Conservation (phyloP, 148 eudicot species). For the Pharnaceum exiguum region DNA sequence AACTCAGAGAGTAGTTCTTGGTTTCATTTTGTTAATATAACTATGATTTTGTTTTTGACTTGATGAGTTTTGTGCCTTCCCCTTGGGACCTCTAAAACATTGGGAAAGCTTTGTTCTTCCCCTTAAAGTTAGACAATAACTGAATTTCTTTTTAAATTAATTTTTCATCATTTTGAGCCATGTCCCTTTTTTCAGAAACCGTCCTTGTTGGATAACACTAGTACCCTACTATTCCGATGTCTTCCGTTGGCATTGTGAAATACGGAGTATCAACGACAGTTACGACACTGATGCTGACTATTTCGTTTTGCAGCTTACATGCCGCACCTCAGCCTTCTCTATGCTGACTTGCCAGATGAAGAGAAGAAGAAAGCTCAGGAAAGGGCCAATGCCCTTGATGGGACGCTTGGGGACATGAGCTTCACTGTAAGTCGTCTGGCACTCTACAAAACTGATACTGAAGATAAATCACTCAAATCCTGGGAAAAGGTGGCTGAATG, state of each 20-base stretch:
- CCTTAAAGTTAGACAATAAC: too few relatives aligned
- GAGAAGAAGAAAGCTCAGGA: slow-evolving; percentile 80
- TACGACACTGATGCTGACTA: background rate
- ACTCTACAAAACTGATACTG: slow-evolving; percentile 71
- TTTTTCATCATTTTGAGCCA: too few relatives aligned
- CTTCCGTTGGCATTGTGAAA: background rate
- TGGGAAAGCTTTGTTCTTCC: too few relatives aligned
- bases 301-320: slow-evolving; percentile 65
- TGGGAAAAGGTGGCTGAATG: slow-evolving; percentile 76
- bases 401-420: slow-evolving; percentile 49
- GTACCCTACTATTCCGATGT: background rate
- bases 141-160: too few relatives aligned
- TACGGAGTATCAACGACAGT: background rate
- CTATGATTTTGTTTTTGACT: too few relatives aligned
- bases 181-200: too few relatives aligned
- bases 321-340: slow-evolving; percentile 95
- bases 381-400: slow-evolving; percentile 62
- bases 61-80: too few relatives aligned
- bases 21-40: too few relatives aligned
- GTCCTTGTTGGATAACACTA: too few relatives aligned
- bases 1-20: too few relatives aligned
- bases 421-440: slow-evolving; percentile 67
- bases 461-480: slow-evolving; percentile 76
- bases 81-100: too few relatives aligned
- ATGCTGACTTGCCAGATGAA: slow-evolving; percentile 72